Evolutionary conservation across 1,139 yeast genomes (phyloP).

Genomic region (Candida glucosophila): DNA sequence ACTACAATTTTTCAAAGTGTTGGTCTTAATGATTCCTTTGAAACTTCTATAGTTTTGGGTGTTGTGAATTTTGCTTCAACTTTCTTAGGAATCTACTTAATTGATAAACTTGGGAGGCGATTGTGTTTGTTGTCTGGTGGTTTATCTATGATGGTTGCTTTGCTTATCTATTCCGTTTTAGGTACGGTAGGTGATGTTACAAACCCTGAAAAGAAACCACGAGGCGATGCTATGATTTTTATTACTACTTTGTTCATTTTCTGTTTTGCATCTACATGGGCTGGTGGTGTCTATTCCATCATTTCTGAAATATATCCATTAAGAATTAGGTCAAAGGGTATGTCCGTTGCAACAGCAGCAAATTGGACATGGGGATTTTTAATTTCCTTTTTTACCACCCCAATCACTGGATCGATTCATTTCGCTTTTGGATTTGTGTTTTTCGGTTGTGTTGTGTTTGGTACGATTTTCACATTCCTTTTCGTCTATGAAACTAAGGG

Average conservation of each 20-base stretch:
- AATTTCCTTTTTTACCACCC: slow-evolving; percentile 69
- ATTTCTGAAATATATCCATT: slow-evolving; percentile 74
- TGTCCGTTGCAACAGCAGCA: slow-evolving; percentile 65
- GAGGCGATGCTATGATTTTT: slow-evolving; percentile 71
- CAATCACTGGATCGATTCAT: slow-evolving; percentile 40
- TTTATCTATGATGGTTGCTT: slow-evolving; percentile 45
- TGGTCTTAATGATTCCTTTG: slow-evolving; percentile 65
- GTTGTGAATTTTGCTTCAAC: slow-evolving; percentile 73
- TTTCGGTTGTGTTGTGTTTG: slow-evolving; percentile 56
- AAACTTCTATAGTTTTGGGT: slow-evolving; percentile 72
- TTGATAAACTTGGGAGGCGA: slow-evolving; percentile 69
- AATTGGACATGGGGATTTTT: slow-evolving; percentile 79
- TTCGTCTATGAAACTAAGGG: slow-evolving; percentile 69
- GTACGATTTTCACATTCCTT: slow-evolving; percentile 47
- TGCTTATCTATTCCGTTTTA: slow-evolving; percentile 51
- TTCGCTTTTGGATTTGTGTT: slow-evolving; percentile 65
- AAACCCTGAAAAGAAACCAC: slow-evolving; percentile 31
- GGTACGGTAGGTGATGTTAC: slow-evolving; percentile 56
- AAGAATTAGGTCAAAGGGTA: slow-evolving; percentile 72
- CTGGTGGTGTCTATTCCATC: slow-evolving; percentile 73
- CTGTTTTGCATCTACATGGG: slow-evolving; percentile 85
- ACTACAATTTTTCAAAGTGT: slow-evolving; percentile 71
- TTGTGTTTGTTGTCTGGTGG: slow-evolving; percentile 44
- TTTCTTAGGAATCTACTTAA: slow-evolving; percentile 54
- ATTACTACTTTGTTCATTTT: slow-evolving; percentile 73